Evolutionary conservation across 306 rosid genomes (phyloP).

Genomic region (Cicer arietinum): DNA sequence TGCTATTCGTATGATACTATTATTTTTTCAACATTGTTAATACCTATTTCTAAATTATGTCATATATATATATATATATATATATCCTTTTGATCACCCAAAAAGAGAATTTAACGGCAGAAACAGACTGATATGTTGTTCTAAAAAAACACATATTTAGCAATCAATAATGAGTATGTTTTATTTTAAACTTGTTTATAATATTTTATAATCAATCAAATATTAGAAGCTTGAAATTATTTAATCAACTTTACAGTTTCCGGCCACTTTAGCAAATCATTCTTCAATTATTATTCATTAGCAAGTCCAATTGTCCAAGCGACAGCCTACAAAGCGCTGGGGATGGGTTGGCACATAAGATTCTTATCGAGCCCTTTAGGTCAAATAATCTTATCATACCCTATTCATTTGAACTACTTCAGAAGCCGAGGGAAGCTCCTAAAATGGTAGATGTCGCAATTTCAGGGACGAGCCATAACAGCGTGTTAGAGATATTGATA

Average conservation of each 20-base stretch:
- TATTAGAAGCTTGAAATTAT: not conserved
- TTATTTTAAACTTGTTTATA: not conserved
- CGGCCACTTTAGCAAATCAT: slow-evolving; percentile 1
- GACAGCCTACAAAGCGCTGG: slow-evolving; percentile 29
- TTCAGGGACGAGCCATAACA: not conserved
- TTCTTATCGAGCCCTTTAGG: not conserved
- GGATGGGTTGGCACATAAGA: slow-evolving; percentile 10
- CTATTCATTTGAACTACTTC: slow-evolving; percentile 23
- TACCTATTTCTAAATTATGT: no score
- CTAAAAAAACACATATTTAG: not conserved
- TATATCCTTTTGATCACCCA: no score
- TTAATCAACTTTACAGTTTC: not conserved
- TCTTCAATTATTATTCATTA: not conserved
- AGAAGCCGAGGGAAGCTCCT: not conserved
- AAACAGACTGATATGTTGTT: not conserved
- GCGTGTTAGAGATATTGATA: not conserved
- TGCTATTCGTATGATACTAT: no score
- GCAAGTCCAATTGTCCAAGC: not conserved
- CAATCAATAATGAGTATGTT: not conserved
- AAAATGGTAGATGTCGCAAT: not conserved
- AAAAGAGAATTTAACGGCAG: not conserved
- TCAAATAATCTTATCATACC: slow-evolving; percentile 13
- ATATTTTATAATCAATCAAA: not conserved
- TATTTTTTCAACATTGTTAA: no score
- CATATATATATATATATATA: no score